Evolutionary conservation across 352 stramenopile species (phyloP).

Genomic region (Phytophthora ohioensis): DNA sequence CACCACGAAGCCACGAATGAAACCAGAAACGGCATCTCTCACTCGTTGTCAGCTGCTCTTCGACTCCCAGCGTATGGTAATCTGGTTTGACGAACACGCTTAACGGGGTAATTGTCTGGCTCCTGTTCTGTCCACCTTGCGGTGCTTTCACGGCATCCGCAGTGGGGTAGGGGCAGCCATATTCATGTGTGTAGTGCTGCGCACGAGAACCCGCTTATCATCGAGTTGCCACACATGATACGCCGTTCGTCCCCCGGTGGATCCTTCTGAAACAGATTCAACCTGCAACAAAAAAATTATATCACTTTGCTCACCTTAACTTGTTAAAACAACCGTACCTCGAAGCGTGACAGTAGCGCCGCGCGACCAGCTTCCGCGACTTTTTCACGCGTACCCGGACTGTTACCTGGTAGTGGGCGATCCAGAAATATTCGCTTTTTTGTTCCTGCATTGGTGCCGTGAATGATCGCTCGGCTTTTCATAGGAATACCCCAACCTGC

Average conservation of each 20-base stretch:
- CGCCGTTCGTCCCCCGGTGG: conserved; percentile 33
- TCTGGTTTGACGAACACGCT: conserved; percentile 83
- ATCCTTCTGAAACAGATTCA: conserved; percentile 34
- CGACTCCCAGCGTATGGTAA: conserved; percentile 53
- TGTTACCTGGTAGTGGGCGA: conserved; percentile 40
- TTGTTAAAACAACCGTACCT: conserved; percentile 27
- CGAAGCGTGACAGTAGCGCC: conserved; percentile 38
- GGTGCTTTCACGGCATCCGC: background rate
- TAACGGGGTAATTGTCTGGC: conserved; percentile 32
- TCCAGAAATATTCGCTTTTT: conserved; percentile 75
- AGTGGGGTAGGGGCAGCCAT: background rate
- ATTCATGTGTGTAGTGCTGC: conserved; percentile 49
- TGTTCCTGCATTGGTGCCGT: conserved; percentile 19
- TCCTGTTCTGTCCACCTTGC: conserved; percentile 11
- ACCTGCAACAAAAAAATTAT: conserved; percentile 18
- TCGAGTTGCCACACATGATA: conserved; percentile 81
- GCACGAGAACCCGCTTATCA: conserved; percentile 66
- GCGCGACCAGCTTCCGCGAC: conserved; percentile 36
- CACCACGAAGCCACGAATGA: conserved; percentile 83
- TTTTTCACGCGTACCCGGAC: conserved; percentile 44
- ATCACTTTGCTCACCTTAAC: background rate
- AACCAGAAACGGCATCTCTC: conserved; percentile 77
- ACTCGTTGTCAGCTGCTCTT: conserved; percentile 68
- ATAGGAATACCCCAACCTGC: conserved; percentile 62
- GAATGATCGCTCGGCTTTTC: conserved; percentile 57